phyloP scores from a whole-genome alignment of 2,329 filamentous ascomycete genomes.

The Zymoseptoria pseudotritici region DNA sequence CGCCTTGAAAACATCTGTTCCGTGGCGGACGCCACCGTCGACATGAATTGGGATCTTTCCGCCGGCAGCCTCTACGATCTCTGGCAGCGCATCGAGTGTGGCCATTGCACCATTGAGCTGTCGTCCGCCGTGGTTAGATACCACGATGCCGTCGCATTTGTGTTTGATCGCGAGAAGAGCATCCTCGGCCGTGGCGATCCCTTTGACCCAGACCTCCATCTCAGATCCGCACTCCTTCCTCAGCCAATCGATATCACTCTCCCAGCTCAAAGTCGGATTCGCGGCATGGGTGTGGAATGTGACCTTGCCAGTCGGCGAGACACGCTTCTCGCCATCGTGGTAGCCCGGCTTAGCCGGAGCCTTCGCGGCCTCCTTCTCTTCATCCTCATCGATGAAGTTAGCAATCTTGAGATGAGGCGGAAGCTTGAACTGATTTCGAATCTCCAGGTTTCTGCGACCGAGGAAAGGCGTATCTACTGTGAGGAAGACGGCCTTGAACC shows the following conservation, averaged over 20 bases:
- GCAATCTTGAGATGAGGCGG: conserved; percentile 30
- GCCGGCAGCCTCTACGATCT: conserved; percentile 32
- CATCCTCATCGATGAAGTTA: conserved; percentile 27
- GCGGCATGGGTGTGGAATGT: conserved; percentile 35
- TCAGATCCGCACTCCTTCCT: conserved; percentile 37
- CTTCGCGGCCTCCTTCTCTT: conserved; percentile 9
- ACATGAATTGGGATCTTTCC: conserved; percentile 53
- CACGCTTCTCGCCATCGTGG: conserved; percentile 24
- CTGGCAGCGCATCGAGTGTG: conserved; percentile 43
- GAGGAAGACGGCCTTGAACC: conserved; percentile 51
- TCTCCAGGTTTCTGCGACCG: conserved; percentile 48
- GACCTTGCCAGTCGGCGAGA: conserved; percentile 29
- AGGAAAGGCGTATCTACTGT: conserved; percentile 51
- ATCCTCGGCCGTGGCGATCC: conserved; percentile 36
- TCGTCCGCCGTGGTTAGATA: conserved; percentile 50
- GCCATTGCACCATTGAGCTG: conserved; percentile 51
- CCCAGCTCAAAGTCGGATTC: conserved; percentile 41
- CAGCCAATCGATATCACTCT: conserved; percentile 44
- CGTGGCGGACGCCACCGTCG: conserved; percentile 51
- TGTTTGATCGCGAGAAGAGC: conserved; percentile 39
- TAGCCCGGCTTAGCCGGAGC: conserved; percentile 17
- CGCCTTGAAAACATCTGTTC: conserved; percentile 53
- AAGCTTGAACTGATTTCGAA: conserved; percentile 45
- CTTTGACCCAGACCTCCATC: conserved; percentile 45
- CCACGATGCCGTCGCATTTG: conserved; percentile 38